Evolutionary conservation across 768 basidiomycete genomes (phyloP).

Genomic region (Hirschioporus abietinus): DNA sequence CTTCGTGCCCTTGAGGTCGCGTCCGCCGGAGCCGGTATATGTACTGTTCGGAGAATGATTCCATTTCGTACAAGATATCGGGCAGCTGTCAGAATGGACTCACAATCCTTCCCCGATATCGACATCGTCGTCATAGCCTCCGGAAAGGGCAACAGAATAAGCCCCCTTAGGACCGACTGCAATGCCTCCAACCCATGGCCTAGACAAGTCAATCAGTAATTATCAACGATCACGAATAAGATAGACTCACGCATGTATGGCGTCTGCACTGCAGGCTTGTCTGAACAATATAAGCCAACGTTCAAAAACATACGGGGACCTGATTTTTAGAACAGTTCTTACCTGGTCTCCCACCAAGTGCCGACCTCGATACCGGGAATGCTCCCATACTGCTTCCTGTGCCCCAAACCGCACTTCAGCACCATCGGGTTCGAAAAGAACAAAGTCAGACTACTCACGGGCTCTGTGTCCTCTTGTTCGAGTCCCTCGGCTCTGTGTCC

Average conservation of each 20-base stretch:
- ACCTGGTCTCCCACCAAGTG: slow-evolving; percentile 76
- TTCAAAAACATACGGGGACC: slow-evolving; percentile 2
- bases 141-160: slow-evolving; percentile 82
- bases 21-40: slow-evolving; percentile 81
- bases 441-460: slow-evolving; percentile 39
- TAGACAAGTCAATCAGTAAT: slow-evolving; percentile 23
- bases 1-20: slow-evolving; percentile 84
- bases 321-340: slow-evolving; percentile 18
- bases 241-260: slow-evolving; percentile 77
- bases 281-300: slow-evolving; percentile 23
- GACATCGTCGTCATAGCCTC: slow-evolving; percentile 84
- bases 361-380: slow-evolving; percentile 80
- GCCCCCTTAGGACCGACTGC: slow-evolving; percentile 62
- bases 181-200: slow-evolving; percentile 84
- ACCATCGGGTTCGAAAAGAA: slow-evolving; percentile 4
- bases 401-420: slow-evolving; percentile 2
- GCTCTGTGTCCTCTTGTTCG: slow-evolving; percentile 31
- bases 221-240: not conserved
- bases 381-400: slow-evolving; percentile 69
- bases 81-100: slow-evolving; percentile 26
- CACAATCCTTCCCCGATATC: slow-evolving; percentile 81
- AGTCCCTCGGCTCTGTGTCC: slow-evolving; percentile 21
- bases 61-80: not conserved
- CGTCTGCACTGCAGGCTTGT: slow-evolving; percentile 63
- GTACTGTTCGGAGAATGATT: slow-evolving; percentile 41